These are phyloP conservation scores for Scytalidium sp. DNA, from an alignment of 2,329 filamentous ascomycete species.

Conservation along the genomic window DNA sequence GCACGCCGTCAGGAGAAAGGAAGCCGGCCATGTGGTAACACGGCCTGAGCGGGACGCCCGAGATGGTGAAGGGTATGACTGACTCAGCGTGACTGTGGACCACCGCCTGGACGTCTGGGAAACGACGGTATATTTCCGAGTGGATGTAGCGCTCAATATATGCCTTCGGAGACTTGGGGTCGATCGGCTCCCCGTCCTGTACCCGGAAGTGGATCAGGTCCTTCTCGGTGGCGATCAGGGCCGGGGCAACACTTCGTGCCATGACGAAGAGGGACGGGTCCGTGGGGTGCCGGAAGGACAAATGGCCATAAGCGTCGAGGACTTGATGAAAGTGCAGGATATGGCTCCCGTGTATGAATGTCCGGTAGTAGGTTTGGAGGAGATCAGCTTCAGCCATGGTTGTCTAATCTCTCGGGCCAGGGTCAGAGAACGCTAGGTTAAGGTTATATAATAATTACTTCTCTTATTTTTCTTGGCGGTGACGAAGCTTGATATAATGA, in stretches of 20 bases:
- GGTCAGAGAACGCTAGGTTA: too few relatives aligned
- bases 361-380: too few relatives aligned
- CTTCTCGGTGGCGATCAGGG: constrained; percentile 36
- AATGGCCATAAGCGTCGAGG: constrained; percentile 52
- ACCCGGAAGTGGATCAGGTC: constrained; percentile 47
- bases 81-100: constrained; percentile 42
- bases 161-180: constrained; percentile 34
- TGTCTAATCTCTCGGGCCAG: too few relatives aligned
- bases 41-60: constrained; percentile 37
- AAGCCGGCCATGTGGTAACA: constrained; percentile 42
- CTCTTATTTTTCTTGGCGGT: too few relatives aligned
- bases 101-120: constrained; percentile 35
- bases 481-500: too few relatives aligned
- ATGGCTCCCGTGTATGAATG: constrained; percentile 46
- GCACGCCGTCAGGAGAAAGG: constrained; percentile 32
- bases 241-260: constrained; percentile 44
- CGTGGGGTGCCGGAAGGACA: constrained; percentile 47
- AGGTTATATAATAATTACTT: too few relatives aligned
- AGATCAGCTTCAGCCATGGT: too few relatives aligned
- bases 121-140: constrained; percentile 42
- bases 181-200: constrained; percentile 36
- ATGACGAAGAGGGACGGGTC: constrained; percentile 45
- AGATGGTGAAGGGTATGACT: constrained; percentile 40
- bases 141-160: constrained; percentile 44
- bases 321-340: constrained; percentile 50